These are phyloP conservation scores for Alternaria panax DNA, from an alignment of 2,329 filamentous ascomycete genomes.

Conservation along the genomic window DNA sequence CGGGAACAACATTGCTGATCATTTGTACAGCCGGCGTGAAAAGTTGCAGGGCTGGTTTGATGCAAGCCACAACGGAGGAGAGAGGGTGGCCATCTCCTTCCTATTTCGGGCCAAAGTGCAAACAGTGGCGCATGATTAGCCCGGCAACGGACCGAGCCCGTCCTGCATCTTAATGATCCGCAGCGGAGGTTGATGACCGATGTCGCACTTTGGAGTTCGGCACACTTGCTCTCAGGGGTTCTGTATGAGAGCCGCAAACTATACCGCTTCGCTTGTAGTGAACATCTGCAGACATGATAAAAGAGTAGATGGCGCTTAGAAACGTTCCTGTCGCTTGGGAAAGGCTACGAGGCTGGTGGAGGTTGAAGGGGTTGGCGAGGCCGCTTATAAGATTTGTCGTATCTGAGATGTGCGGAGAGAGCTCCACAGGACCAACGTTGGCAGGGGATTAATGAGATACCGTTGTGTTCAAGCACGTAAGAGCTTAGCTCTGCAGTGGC, in stretches of 20 bases:
- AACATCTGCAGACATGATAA: neutral
- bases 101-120: neutral
- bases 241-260: neutral
- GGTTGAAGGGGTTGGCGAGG: neutral
- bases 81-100: neutral
- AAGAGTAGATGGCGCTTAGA: neutral
- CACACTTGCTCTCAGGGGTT: neutral
- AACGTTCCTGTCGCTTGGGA: neutral
- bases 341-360: neutral
- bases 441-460: neutral
- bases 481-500: neutral
- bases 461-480: neutral
- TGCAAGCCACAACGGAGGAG: neutral
- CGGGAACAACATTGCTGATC: neutral
- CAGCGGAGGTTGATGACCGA: neutral
- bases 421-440: neutral
- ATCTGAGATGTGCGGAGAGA: neutral
- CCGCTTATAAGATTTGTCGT: slow-evolving; percentile 1
- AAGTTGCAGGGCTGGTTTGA: neutral
- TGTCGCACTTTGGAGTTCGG: neutral
- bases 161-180: neutral
- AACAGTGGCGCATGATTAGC: slow-evolving; percentile 1
- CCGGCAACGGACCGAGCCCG: slow-evolving; percentile 18
- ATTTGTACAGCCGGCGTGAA: neutral
- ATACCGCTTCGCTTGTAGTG: neutral